These are phyloP conservation scores for Fraxinus paxiana DNA, from an alignment of 305 asterid species.

Conservation along the genomic window DNA sequence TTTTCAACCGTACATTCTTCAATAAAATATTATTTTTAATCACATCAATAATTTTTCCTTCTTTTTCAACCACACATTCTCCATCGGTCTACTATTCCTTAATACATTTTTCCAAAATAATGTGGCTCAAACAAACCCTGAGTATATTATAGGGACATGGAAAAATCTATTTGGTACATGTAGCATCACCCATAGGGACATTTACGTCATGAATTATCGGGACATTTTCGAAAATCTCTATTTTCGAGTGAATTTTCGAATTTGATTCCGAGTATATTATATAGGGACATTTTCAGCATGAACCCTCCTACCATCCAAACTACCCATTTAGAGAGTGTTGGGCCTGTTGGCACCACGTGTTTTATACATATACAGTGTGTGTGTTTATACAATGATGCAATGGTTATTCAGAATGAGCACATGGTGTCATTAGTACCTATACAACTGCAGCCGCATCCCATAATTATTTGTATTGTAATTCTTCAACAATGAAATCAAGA, in stretches of 20 bases:
- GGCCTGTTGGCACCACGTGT: neutral
- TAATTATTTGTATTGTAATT: neutral
- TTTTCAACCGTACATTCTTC: no score
- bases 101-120: no score
- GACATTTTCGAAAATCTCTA: neutral
- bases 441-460: constrained; percentile 30
- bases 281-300: neutral
- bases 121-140: no score
- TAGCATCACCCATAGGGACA: neutral
- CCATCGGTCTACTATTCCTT: no score
- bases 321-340: neutral
- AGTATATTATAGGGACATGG: neutral
- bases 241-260: neutral
- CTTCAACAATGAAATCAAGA: neutral
- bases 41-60: no score
- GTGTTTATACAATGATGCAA: neutral
- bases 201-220: neutral
- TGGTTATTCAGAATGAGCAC: constrained; percentile 26
- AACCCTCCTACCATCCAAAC: neutral
- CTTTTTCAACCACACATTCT: no score
- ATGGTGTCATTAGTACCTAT: constrained; percentile 23
- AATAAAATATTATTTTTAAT: no score
- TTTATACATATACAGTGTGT: neutral
- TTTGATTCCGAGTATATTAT: neutral
- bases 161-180: no score